Evolutionary conservation across 2,329 filamentous ascomycete genomes (phyloP), one percentile per base, ranked within the genome.

Genomic region (Daldinia sp.): DNA sequence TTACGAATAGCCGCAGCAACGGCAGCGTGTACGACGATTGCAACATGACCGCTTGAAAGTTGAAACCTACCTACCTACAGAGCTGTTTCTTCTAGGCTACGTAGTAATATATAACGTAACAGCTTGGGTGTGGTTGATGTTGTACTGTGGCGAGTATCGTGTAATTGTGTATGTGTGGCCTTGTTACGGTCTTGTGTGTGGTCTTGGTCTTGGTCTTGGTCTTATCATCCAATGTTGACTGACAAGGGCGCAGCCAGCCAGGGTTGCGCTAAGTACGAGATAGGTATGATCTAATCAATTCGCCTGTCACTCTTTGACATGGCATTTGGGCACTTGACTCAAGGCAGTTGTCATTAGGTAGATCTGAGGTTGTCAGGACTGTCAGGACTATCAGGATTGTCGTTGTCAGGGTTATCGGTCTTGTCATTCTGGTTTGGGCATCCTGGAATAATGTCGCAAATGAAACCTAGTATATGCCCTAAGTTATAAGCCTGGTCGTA

Each of bases 141-240:
- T 34, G 58, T 63, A 65, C 56, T 41, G 62, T 63, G 55, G 59
- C 58, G 32, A 61, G 55, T 43, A 53, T 53, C 45, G 35, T 57
- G 47, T 53, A 47, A 43, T 27, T 35, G 3, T 30, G 13, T 21
- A 5, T 39, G 15, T 39, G 15, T 39, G 15, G 35, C 13, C 30
- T 37, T 37, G 15, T n/a, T n/a, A n/a, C n/a, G n/a, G n/a, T n/a
- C n/a, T n/a, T n/a, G n/a, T n/a, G n/a, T 41, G 13, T 43, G 21
- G 39, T 30, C 37, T 23, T 11, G 30, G 15, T 23, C 47, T n/a
- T n/a, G n/a, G n/a, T n/a, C n/a, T n/a, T 58, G 49, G 61, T 30
- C 53, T 67, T 60, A 63, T 61, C 58, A 51, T 50, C 11, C 30
- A 25, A 39, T 27, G 34, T 52, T 37, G 19, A 37, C 13, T 13